phyloP scores from a whole-genome alignment of 2,329 filamentous ascomycete genomes.

The Trichoderma semiorbis region DNA sequence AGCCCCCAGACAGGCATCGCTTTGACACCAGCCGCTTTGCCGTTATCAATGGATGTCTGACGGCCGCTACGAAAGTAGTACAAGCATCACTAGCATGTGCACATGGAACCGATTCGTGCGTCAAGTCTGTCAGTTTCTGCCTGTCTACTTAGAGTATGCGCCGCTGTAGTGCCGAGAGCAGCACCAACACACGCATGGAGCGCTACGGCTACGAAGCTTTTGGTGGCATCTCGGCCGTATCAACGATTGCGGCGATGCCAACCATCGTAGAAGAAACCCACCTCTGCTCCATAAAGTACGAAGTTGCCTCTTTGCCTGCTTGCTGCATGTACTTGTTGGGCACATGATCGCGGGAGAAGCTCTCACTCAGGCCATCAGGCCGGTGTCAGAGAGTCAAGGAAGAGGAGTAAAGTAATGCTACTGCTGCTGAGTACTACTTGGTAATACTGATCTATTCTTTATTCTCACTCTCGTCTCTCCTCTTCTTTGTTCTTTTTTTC shows the following conservation, averaged over 20 bases:
- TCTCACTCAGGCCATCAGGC: neutral
- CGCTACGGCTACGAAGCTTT: neutral
- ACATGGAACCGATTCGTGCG: neutral
- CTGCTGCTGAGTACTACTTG: neutral
- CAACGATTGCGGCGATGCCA: neutral
- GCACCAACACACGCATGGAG: neutral
- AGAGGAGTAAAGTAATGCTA: neutral
- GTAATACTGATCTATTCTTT: neutral
- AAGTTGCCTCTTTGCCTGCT: neutral
- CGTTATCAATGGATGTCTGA: neutral
- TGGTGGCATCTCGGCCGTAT: neutral
- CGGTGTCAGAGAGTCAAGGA: neutral
- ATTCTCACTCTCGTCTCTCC: neutral
- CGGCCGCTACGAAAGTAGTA: neutral
- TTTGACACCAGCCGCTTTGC: neutral
- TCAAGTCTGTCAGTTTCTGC: neutral
- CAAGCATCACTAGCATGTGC: neutral
- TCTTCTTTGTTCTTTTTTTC: neutral
- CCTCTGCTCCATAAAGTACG: neutral
- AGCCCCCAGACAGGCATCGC: neutral
- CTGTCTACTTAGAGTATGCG: neutral
- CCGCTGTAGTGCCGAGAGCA: conserved; percentile 6
- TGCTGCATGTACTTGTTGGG: neutral
- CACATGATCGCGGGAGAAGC: neutral
- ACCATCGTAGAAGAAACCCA: neutral